phyloP scores from a whole-genome alignment of 352 stramenopile species.

The Phytophthora sp. region DNA sequence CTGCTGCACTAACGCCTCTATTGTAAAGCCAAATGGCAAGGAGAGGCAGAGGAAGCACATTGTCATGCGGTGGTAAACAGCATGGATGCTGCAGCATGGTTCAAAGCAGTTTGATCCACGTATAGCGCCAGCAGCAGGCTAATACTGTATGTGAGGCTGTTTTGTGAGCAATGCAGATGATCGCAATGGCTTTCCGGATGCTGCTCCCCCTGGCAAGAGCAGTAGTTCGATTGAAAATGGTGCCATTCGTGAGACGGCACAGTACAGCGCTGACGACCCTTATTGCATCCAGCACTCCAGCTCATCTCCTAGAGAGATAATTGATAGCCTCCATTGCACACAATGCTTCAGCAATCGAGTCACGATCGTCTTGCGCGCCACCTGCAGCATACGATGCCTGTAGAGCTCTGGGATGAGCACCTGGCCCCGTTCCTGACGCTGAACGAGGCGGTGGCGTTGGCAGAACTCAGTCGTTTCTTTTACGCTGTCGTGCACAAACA shows the following conservation, averaged over 20 bases:
- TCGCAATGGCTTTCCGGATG: constrained; percentile 3
- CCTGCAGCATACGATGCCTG: constrained; percentile 37
- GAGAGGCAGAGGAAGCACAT: not conserved
- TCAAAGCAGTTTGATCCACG: constrained; percentile 16
- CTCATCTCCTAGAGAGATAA: constrained; percentile 26
- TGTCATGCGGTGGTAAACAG: not conserved
- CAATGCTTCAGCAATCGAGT: constrained; percentile 14
- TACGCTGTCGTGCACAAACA: constrained; percentile 60
- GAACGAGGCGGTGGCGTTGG: constrained; percentile 58
- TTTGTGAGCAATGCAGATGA: not conserved
- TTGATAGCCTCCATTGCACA: not conserved
- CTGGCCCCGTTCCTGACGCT: constrained; percentile 60
- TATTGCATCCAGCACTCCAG: constrained; percentile 6
- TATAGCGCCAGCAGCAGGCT: constrained; percentile 3
- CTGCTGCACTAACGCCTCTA: too few relatives aligned
- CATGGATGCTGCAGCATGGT: not conserved
- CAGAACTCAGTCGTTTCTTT: constrained; percentile 57
- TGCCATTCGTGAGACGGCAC: constrained; percentile 5
- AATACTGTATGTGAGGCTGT: not conserved
- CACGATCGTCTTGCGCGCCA: constrained; percentile 2
- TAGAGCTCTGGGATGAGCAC: constrained; percentile 65
- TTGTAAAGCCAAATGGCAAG: too few relatives aligned
- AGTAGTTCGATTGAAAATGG: not conserved
- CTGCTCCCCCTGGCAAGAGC: constrained; percentile 10
- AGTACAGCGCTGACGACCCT: not conserved